A percentile compares a stretch with the other conserved stretches of the same genome.
Conservation (phyloP, 345 rosid genomes). For the Rhizophora apiculata region DNA sequence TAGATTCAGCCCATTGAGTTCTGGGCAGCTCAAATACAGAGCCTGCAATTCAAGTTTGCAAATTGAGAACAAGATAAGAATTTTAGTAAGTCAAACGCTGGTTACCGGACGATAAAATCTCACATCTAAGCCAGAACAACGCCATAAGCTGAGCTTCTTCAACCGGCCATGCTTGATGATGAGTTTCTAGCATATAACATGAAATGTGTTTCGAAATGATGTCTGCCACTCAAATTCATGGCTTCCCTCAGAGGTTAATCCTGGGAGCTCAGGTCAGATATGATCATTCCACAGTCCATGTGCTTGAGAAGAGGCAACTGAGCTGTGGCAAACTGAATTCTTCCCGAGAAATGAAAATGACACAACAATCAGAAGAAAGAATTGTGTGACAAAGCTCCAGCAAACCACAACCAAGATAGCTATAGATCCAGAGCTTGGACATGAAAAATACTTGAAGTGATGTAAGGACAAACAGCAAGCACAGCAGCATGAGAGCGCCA, state of each 20-base stretch:
- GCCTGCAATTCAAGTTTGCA: constrained; percentile 58
- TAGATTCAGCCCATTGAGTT: constrained; percentile 78
- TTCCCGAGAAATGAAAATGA: constrained; percentile 54
- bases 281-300: constrained; percentile 96
- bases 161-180: constrained; percentile 74
- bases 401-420: neutral
- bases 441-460: constrained; percentile 77
- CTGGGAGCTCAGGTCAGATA: constrained; percentile 59
- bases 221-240: constrained; percentile 38
- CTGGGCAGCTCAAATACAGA: constrained; percentile 77
- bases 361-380: neutral
- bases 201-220: constrained; percentile 45
- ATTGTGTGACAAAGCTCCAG: neutral
- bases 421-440: constrained; percentile 15
- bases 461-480: constrained; percentile 93
- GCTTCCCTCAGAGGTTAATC: constrained; percentile 35
- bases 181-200: constrained; percentile 72
- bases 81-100: neutral
- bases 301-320: constrained; percentile 90
- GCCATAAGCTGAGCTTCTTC: constrained; percentile 92
- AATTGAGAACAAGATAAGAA: constrained; percentile 2
- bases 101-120: constrained; percentile 28
- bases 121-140: constrained; percentile 94
- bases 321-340: constrained; percentile 95
- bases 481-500: constrained; percentile 74